A percentile compares a stretch with the other conserved stretches of the same genome.
Evolutionary conservation across 2,329 filamentous ascomycete genomes (phyloP).

Genomic region (Penicillium rolfsii): DNA sequence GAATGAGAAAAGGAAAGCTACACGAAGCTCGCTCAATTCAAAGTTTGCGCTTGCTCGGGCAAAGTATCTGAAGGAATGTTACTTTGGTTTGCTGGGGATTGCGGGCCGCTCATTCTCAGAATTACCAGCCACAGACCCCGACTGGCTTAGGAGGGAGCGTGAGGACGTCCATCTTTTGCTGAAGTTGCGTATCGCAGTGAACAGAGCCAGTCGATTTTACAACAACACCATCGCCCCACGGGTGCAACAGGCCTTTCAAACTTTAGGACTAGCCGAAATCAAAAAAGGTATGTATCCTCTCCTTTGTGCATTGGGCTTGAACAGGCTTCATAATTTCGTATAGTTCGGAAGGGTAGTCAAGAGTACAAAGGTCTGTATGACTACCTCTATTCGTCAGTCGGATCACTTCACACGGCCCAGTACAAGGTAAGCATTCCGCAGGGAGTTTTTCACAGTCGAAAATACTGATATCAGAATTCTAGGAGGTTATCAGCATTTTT

Average conservation of each 20-base stretch:
- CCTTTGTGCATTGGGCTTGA: background rate
- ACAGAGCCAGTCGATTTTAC: too few species aligned
- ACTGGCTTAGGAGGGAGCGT: background rate
- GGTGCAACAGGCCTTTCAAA: background rate
- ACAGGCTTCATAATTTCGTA: background rate
- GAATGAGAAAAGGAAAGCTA: too few species aligned
- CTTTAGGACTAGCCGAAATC: background rate
- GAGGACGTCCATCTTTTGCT: background rate
- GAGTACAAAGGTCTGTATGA: slow-evolving; percentile 11
- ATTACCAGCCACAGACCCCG: background rate
- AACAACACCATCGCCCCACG: background rate
- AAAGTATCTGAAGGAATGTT: background rate
- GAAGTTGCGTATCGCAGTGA: background rate
- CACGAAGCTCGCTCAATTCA: too few species aligned
- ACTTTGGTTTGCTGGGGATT: background rate
- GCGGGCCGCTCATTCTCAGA: background rate
- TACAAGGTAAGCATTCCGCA: background rate
- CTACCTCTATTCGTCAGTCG: slow-evolving; percentile 4
- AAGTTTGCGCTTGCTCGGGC: background rate
- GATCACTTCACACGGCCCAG: background rate
- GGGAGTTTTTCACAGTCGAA: background rate
- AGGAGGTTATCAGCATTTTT: slow-evolving; percentile 16
- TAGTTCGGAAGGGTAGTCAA: slow-evolving; percentile 2
- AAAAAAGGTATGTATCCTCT: background rate
- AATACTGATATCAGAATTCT: background rate